Evolutionary conservation across 202 grass and related monocot genomes (phyloP), one percentile per base, ranked within the genome.

Genomic region (Zizania palustris): DNA sequence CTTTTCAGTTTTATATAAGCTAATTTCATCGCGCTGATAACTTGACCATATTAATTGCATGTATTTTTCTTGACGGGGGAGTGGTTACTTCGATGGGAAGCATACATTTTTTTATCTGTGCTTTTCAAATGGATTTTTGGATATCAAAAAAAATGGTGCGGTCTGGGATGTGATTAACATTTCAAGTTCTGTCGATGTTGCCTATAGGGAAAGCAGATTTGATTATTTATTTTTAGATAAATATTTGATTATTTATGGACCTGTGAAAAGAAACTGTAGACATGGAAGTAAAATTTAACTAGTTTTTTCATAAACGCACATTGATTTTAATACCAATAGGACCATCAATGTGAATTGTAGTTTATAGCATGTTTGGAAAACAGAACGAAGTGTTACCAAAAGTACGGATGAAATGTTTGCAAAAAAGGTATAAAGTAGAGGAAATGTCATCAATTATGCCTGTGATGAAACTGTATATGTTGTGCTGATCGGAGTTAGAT

Each of bases 1-100:
- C 7, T 42, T 28, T 51, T 45, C 3, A 37, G 63, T 45, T 76
- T 48, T 34, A 10, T 79, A 65, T 40, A 16, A 16, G 43, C 38
- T 64, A 45, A 14, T 76, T 65, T 28, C 21, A 43, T 74, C 11
- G 13, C 12, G 11, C 18, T 0, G 45, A 12, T 38, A 9, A 74
- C 44, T 66, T 84, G 41, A 76, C 70, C 65, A 5, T 60, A 59
- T 43, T 71, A 76, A 21, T 71, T 40, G 68, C 45, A 1, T 45
- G 65, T 70, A 0, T 6, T 51, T 70, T 12, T 34, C 21, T 48
- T 10, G 12, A 28, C 12, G 41, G 7, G 43, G 13, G 7, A n/a
- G 61, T 56, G 63, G 12, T 69, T 79, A n/a, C 64, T 76, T 59
- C n/a, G 48, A 49, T 41, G 18, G 11, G 35, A 16, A 19, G 20